Evolutionary conservation across 331 rosid species (phyloP), one percentile per base, ranked within the genome.

Genomic region (Prunus yedoensis): DNA sequence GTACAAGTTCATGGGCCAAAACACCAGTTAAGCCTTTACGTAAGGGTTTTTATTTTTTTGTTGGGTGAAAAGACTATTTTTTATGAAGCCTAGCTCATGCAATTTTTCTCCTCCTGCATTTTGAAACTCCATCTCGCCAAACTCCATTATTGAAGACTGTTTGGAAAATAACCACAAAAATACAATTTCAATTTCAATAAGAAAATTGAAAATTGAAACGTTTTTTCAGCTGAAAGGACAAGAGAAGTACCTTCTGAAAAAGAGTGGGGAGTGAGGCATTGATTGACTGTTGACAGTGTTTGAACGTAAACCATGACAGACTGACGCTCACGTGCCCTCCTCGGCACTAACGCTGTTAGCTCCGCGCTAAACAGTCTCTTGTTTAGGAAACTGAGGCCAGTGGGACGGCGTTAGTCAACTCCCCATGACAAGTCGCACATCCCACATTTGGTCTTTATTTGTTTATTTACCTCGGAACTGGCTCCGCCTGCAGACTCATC

Each of bases 381-480:
- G 56, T 45, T 68, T 3, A 32, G 78, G 54, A 78, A 66, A 59
- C 51, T 47, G 58, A 5, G 25, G 4, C 59, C 5, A 2, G 49
- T 10, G 30, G 75, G 68, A 81, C 66, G 77, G 65, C 43, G 73
- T 62, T 50, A 47, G 79, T 84, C 84, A 81, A 78, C 80, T 53
- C 32, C 54, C 12, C 23, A 30, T 38, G 43, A 38, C 46, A 16
- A 62, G 67, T 62, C 67, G 5, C 46, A 32, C 15, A 16, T 62
- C 8, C 4, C 45, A 32, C 23, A 30, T 16, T 62, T 60, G 32
- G 68, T 62, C 45, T 16, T 15, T 62, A 2, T 15, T 62, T 30
- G 15, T 51, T 14, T 6, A 14, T 16, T 32, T 17, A 64, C 68
- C 79, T 74, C 70, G 67, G 80, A 68, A 82, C 68, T 72, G 23